These are phyloP conservation scores for Cryptosporidium viatorum DNA, from an alignment of 169 alveolate genomes.

Conservation along the genomic window DNA sequence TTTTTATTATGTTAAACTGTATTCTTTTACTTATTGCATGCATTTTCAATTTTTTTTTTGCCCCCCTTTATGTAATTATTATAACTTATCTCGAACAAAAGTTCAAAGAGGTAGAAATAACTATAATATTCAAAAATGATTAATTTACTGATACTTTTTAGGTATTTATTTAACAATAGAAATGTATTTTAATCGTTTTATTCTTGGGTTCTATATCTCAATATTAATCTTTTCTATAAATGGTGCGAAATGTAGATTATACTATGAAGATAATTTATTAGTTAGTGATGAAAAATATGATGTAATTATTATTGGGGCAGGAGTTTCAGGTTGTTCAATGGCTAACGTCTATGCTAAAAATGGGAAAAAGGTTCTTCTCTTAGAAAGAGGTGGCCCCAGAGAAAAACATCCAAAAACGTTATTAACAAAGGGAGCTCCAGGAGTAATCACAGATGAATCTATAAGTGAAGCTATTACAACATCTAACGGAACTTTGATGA, in stretches of 20 bases:
- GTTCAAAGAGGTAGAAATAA: neutral
- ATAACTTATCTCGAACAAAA: neutral
- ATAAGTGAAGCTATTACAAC: slow-evolving; percentile 74
- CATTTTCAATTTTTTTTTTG: neutral
- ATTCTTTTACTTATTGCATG: neutral
- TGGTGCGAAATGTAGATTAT: slow-evolving; percentile 13
- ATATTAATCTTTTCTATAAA: neutral
- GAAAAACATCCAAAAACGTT: slow-evolving; percentile 54
- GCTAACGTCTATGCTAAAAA: slow-evolving; percentile 71
- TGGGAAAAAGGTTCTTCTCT: slow-evolving; percentile 57
- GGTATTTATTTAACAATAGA: neutral
- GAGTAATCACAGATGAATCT: slow-evolving; percentile 65
- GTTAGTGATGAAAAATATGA: slow-evolving; percentile 54
- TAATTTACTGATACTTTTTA: neutral
- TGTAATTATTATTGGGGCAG: slow-evolving; percentile 72
- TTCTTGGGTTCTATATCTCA: neutral
- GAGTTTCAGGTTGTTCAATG: slow-evolving; percentile 71
- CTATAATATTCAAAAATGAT: neutral
- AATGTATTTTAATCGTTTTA: neutral
- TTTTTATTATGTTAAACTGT: neutral
- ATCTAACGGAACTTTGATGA: slow-evolving; percentile 65
- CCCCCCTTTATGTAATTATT: neutral
- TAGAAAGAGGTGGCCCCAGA: slow-evolving; percentile 74
- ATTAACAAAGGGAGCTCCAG: slow-evolving; percentile 62
- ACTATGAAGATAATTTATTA: slow-evolving; percentile 4